phyloP scores from a whole-genome alignment of 2,329 filamentous ascomycete species.

The Madurella fahalii region DNA sequence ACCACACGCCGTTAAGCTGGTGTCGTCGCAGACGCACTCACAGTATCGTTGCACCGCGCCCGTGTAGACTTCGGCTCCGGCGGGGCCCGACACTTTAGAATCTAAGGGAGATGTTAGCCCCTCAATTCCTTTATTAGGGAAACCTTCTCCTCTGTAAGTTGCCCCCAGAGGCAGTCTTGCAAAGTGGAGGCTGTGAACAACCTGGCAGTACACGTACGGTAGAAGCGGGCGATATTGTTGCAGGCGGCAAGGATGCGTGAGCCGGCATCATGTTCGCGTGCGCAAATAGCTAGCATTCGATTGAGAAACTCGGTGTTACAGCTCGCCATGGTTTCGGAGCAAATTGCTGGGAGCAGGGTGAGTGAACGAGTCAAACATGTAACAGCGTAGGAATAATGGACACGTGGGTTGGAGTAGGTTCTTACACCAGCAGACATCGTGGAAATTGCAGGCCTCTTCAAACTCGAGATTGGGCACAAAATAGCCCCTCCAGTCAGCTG shows the following conservation, averaged over 20 bases:
- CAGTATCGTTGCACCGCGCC: not conserved
- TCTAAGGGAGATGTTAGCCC: not conserved
- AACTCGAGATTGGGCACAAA: constrained; percentile 11
- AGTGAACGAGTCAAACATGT: not conserved
- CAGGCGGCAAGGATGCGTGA: not conserved
- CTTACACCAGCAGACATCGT: constrained; percentile 9
- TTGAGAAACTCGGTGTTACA: constrained; percentile 9
- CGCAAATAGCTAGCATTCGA: constrained; percentile 3
- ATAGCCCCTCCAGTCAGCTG: constrained; percentile 7
- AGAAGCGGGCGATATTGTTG: constrained; percentile 2
- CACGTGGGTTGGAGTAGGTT: not conserved
- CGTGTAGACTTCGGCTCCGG: not conserved
- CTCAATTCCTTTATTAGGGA: too few relatives aligned
- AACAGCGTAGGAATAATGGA: not conserved
- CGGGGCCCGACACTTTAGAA: not conserved
- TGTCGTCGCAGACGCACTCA: not conserved
- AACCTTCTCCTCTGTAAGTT: too few relatives aligned
- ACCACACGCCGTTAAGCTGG: not conserved
- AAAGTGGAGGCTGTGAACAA: too few relatives aligned
- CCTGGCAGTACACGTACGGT: not conserved
- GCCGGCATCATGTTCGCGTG: not conserved
- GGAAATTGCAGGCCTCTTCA: constrained; percentile 4
- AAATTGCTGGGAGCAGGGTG: not conserved
- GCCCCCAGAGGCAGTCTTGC: too few relatives aligned
- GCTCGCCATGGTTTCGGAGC: not conserved